Conservation (phyloP, 352 stramenopile genomes). For the Phytophthora litchii region DNA sequence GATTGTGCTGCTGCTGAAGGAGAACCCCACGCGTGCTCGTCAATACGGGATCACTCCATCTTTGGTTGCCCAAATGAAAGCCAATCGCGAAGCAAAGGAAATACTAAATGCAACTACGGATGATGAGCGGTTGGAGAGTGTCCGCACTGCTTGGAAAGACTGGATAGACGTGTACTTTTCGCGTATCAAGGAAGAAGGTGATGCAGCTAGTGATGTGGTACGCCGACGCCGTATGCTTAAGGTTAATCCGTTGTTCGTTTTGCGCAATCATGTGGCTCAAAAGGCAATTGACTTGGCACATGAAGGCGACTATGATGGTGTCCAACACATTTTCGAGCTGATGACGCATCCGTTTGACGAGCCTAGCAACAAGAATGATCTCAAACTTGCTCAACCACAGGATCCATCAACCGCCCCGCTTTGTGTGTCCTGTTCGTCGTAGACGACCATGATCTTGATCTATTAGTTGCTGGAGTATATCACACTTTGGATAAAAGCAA, state of each 20-base stretch:
- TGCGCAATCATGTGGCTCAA: conserved; percentile 92
- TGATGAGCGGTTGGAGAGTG: conserved; percentile 47
- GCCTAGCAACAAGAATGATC: conserved; percentile 37
- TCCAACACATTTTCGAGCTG: conserved; percentile 77
- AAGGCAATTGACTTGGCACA: conserved; percentile 83
- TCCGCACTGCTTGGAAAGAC: conserved; percentile 52
- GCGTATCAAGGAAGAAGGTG: conserved; percentile 50
- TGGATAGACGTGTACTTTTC: conserved; percentile 67
- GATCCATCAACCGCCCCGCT: conserved; percentile 52
- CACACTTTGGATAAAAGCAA: no score
- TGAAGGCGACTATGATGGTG: conserved; percentile 63
- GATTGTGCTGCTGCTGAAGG: conserved; percentile 62
- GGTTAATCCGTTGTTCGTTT: conserved; percentile 84
- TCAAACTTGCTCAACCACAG: conserved; percentile 56
- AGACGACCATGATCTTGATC: conserved; percentile 6
- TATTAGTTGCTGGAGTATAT: no score
- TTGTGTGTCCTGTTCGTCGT: conserved; percentile 89
- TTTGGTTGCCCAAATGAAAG: conserved; percentile 58
- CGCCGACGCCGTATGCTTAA: conserved; percentile 56
- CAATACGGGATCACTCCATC: conserved; percentile 80
- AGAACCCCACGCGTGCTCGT: conserved; percentile 63
- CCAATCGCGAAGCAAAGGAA: conserved; percentile 49
- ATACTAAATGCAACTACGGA: conserved; percentile 53
- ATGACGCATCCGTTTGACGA: conserved; percentile 77
- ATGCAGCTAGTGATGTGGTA: conserved; percentile 38